Percentiles rank a stretch among this genome's conserved stretches.
phyloP scores from a whole-genome alignment of 305 asterid species.

The Fraxinus dipetala region DNA sequence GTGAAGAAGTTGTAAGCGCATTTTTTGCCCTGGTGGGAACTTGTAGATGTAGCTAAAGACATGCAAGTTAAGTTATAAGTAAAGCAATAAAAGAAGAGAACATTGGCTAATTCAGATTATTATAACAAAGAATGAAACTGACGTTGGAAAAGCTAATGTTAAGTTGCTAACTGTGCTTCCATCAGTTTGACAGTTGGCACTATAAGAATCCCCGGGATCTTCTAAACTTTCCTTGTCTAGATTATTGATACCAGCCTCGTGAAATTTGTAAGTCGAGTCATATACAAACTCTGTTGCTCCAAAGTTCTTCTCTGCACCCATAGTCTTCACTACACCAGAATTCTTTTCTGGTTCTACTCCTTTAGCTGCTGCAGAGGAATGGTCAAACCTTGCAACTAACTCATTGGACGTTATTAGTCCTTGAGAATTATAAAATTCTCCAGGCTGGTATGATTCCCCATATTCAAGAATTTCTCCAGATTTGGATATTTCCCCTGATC shows the following conservation, averaged over 20 bases:
- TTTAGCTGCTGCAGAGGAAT: slow-evolving; percentile 23
- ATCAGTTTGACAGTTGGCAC: slow-evolving; percentile 21
- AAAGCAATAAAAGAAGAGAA: neutral
- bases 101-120: slow-evolving; percentile 5
- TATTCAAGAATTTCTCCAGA: slow-evolving; percentile 26
- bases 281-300: slow-evolving; percentile 18
- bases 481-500: slow-evolving; percentile 16
- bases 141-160: slow-evolving; percentile 38
- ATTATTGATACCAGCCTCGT: slow-evolving; percentile 19
- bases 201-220: slow-evolving; percentile 22
- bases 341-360: slow-evolving; percentile 19
- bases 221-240: slow-evolving; percentile 25
- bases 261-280: slow-evolving; percentile 20
- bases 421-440: slow-evolving; percentile 18
- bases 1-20: neutral
- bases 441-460: slow-evolving; percentile 19
- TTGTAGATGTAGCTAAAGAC: neutral
- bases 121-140: slow-evolving; percentile 30
- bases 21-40: neutral
- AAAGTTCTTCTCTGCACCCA: slow-evolving; percentile 8
- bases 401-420: slow-evolving; percentile 25
- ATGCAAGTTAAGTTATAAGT: slow-evolving; percentile 12
- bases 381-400: slow-evolving; percentile 12
- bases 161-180: slow-evolving; percentile 24
- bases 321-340: slow-evolving; percentile 15